phyloP scores from a whole-genome alignment of 768 basidiomycete genomes.

The Suillus paluster region DNA sequence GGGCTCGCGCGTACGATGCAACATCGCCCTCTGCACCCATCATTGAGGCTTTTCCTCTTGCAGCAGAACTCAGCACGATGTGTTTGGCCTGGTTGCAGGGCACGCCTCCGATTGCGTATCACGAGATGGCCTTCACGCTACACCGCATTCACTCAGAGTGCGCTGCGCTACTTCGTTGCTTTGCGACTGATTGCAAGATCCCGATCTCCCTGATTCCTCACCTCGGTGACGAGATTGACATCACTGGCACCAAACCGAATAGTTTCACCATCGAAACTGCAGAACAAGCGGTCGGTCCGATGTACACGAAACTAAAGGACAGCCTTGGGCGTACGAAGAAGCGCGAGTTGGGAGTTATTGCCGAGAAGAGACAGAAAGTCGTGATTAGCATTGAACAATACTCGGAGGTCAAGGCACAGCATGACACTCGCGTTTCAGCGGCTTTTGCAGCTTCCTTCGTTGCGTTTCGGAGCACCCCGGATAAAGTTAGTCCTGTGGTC shows the following conservation, averaged over 20 bases:
- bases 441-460: slow-evolving; percentile 92
- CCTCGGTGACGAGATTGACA: slow-evolving; percentile 78
- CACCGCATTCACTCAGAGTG: slow-evolving; percentile 83
- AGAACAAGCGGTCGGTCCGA: slow-evolving; percentile 65
- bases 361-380: slow-evolving; percentile 75
- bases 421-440: slow-evolving; percentile 87
- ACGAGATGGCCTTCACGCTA: slow-evolving; percentile 87
- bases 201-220: slow-evolving; percentile 78
- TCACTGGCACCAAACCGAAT: slow-evolving; percentile 62
- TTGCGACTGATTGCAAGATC: slow-evolving; percentile 87
- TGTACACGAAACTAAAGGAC: slow-evolving; percentile 77
- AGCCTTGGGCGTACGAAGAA: slow-evolving; percentile 80
- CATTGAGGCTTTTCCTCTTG: slow-evolving; percentile 60
- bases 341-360: slow-evolving; percentile 70
- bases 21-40: slow-evolving; percentile 44
- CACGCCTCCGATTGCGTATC: slow-evolving; percentile 77
- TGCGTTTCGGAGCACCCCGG: slow-evolving; percentile 81
- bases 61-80: slow-evolving; percentile 67
- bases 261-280: slow-evolving; percentile 85
- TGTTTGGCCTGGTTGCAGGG: slow-evolving; percentile 77
- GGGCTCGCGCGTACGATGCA: slow-evolving; percentile 67
- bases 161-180: slow-evolving; percentile 77
- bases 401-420: slow-evolving; percentile 77
- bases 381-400: slow-evolving; percentile 78
- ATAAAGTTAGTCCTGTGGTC: slow-evolving; percentile 95